Evolutionary conservation across 1,284 basidiomycete genomes (phyloP).

Genomic region (Cystobasidiaceae sp.): DNA sequence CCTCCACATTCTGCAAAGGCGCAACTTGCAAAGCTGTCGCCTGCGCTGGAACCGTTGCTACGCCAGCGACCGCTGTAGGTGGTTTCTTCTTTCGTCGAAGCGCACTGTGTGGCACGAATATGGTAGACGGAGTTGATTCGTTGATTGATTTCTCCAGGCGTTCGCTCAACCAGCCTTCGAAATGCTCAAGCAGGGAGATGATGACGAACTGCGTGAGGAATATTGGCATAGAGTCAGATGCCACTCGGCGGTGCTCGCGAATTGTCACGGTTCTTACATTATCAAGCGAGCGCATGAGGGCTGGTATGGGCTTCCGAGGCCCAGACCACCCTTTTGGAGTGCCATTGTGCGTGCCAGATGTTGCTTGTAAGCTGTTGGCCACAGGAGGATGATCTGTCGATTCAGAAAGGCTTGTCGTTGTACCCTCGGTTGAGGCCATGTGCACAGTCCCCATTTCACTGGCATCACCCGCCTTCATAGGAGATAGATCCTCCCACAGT

Average conservation of each 20-base stretch:
- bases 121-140: constrained; percentile 38
- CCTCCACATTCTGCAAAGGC: background rate
- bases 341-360: background rate
- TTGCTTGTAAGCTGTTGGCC: no score
- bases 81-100: constrained; percentile 14
- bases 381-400: no score
- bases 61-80: background rate
- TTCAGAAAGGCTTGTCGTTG: no score
- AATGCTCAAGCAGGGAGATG: constrained; percentile 72
- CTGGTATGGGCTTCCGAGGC: background rate
- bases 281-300: constrained; percentile 14
- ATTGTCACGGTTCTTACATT: constrained; percentile 30
- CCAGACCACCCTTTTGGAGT: background rate
- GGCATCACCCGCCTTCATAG: no score
- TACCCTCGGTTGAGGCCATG: no score
- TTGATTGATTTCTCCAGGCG: constrained; percentile 53
- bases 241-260: background rate
- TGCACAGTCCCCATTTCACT: no score
- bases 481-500: no score
- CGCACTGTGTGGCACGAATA: constrained; percentile 37
- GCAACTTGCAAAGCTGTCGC: background rate
- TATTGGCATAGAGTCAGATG: background rate
- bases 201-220: constrained; percentile 40
- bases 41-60: background rate
- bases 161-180: constrained; percentile 68